Evolutionary conservation across 768 basidiomycete genomes (phyloP).

Genomic region (Leccinum disarticulatum): DNA sequence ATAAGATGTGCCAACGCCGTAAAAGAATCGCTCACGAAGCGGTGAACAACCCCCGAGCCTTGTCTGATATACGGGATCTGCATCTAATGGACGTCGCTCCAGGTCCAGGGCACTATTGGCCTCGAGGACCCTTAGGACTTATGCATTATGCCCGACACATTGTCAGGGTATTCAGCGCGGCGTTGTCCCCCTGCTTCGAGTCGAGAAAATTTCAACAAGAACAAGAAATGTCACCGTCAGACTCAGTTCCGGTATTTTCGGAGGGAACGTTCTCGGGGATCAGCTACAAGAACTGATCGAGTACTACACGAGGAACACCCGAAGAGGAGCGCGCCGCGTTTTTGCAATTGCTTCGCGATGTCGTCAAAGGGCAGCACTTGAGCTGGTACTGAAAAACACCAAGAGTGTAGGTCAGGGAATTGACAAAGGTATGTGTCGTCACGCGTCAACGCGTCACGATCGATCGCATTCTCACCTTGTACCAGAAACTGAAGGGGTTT

Average conservation of each 20-base stretch:
- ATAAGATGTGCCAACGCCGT: too few species aligned
- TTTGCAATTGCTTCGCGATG: conserved; percentile 66
- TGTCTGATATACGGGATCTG: too few species aligned
- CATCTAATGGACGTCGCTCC: too few species aligned
- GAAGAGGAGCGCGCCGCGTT: conserved; percentile 67
- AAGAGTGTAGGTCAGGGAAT: conserved; percentile 73
- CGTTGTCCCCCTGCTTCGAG: conserved; percentile 9
- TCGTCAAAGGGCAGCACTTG: conserved; percentile 57
- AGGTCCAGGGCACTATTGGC: too few species aligned
- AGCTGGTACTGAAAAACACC: conserved; percentile 58
- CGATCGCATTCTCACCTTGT: neutral
- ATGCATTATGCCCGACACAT: too few species aligned
- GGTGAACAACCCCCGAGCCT: too few species aligned
- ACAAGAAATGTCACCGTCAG: conserved; percentile 58
- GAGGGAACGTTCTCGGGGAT: conserved; percentile 83
- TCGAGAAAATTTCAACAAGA: conserved; percentile 8
- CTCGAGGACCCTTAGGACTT: too few species aligned
- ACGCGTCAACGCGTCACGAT: neutral
- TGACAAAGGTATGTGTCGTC: conserved; percentile 60
- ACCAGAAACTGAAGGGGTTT: conserved; percentile 83
- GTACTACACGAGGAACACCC: conserved; percentile 61
- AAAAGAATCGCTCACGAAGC: too few species aligned
- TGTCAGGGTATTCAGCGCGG: too few species aligned
- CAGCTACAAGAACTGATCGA: conserved; percentile 78
- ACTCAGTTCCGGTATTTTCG: conserved; percentile 80